Conservation (phyloP, 345 rosid genomes). For the Cardamine occulta region DNA sequence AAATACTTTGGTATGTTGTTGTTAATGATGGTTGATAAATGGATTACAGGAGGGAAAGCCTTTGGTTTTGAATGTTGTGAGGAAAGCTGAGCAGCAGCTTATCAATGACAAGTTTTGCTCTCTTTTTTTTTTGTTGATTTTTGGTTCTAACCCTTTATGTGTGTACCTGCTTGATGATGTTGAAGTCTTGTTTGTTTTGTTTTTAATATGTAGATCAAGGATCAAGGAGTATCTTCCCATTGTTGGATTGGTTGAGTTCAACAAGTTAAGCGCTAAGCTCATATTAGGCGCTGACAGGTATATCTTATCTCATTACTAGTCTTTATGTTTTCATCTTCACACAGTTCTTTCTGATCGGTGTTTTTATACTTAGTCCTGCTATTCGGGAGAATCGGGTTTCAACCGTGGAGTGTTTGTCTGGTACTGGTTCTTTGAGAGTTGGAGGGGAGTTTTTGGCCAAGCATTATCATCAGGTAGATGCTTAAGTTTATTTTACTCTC, state of each 20-base stretch:
- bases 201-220: conserved; percentile 52
- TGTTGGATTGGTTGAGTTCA: conserved; percentile 80
- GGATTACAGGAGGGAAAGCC: conserved; percentile 73
- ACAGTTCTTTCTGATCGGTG: conserved; percentile 9
- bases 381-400: conserved; percentile 73
- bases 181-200: conserved; percentile 9
- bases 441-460: conserved; percentile 86
- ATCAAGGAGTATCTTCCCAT: conserved; percentile 89
- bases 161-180: neutral
- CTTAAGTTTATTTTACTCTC: neutral
- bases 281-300: conserved; percentile 79
- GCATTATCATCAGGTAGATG: conserved; percentile 71
- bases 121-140: neutral
- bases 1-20: neutral
- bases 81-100: conserved; percentile 80
- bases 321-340: conserved; percentile 5
- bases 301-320: neutral
- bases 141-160: neutral
- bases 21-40: neutral
- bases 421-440: conserved; percentile 89
- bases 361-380: conserved; percentile 57
- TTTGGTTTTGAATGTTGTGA: conserved; percentile 73
- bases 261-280: conserved; percentile 86
- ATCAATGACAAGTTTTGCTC: conserved; percentile 59
- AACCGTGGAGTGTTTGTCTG: conserved; percentile 89